Evolutionary conservation across 148 eudicot genomes (phyloP), one percentile per base, ranked within the genome.

Genomic region (Cornus suecica): DNA sequence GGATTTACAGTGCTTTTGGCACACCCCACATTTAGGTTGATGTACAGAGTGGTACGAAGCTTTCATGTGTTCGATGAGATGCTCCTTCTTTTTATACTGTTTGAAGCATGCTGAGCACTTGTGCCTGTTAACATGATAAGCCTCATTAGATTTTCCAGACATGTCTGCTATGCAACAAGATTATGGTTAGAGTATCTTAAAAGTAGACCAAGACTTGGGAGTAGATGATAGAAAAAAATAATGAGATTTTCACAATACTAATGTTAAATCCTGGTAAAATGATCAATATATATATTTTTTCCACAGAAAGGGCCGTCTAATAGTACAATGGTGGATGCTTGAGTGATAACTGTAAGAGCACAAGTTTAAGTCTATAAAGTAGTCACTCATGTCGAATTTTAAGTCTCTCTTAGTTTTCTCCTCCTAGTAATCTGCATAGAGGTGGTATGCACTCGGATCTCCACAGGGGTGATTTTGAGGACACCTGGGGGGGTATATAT

Each of bases 71-170:
- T 80, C 91, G 63, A 91, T 83, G 54, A 91, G 89, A 77, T 90
- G 97, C 75, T 90, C 97, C 81, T 86, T 91, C 77, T 80, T 88
- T 79, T 91, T 91, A 77, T 82, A 91, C 71, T 90, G 97, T 80
- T 88, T 91, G 81, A 82, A 91, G 80, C 97, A 91, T 26, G 94
- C 94, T 25, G 88, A 69, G 75, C 97, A 91, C 65, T 82, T 89
- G 80, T 91, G 90, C 87, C 97, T 91, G 72, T 32, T 48, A 64
- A 64, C 32, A 72, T 24, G 20, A 3, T 48, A 24, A 71, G 45
- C 56, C 70, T 29, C 37, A 71, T 54, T 24, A 56, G 74, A 28
- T 71, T 18, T 30, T 54, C 30, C 1, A 3, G 62, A 18, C 20
- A 10, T 1, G 23, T 58, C 62, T n/a, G 8, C 22, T n/a, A 20